A percentile compares a stretch with the other conserved stretches of the same genome.
Conservation (phyloP, 805 yeast species). For the Danielia oregonensis region DNA sequence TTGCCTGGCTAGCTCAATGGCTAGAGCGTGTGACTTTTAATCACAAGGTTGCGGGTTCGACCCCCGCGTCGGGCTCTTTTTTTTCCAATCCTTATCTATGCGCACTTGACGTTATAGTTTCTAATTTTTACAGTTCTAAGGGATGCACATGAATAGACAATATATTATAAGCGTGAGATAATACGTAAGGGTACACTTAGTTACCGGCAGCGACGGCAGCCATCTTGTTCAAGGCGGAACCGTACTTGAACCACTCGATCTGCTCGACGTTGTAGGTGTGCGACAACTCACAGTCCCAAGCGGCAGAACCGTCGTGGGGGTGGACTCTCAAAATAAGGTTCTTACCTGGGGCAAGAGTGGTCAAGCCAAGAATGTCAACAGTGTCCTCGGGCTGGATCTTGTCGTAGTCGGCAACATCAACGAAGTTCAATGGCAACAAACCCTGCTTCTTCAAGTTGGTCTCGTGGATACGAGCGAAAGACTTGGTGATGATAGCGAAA, state of each 20-base stretch:
- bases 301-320: constrained; percentile 63
- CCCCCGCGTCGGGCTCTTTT: constrained; percentile 23
- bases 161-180: constrained; percentile 6
- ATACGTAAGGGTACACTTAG: constrained; percentile 3
- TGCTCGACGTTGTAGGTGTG: constrained; percentile 97
- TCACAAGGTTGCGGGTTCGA: constrained; percentile 25
- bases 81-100: background rate
- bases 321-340: constrained; percentile 72
- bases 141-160: constrained; percentile 8
- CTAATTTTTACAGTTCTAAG: background rate
- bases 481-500: constrained; percentile 94
- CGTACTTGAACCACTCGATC: constrained; percentile 98
- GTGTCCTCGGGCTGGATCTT: constrained; percentile 88
- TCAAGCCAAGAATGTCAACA: constrained; percentile 81
- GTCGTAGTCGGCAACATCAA: constrained; percentile 86
- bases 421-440: constrained; percentile 93
- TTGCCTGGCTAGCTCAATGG: constrained; percentile 24
- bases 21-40: constrained; percentile 24
- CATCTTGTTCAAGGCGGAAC: constrained; percentile 98
- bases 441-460: constrained; percentile 99
- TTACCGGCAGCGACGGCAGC: constrained; percentile 33
- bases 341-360: constrained; percentile 90
- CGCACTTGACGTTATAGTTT: too few relatives aligned
- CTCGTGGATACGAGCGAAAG: constrained; percentile 98
- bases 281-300: constrained; percentile 88